Base-by-base conservation (phyloP, 2,329 filamentous ascomycete species). In the Tolypocladium tropicale region DNA sequence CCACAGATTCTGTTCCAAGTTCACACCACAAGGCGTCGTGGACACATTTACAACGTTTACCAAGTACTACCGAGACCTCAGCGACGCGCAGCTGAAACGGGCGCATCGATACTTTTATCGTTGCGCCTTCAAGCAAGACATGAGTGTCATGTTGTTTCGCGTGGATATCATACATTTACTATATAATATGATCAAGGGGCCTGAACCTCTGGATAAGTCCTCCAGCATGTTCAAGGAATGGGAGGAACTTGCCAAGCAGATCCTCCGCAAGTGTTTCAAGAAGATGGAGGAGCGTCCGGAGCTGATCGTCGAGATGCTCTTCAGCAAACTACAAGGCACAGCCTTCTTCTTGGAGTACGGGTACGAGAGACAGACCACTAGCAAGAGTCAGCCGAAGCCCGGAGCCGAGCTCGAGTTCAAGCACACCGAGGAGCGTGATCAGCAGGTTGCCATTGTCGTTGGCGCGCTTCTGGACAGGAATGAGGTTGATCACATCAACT, bases 101-200 rank as follows among this genome's bases (percentile, higher is more conserved):
- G 87, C 87, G 14, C 94, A 97, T 72, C 87, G 94, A 7, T 99
- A 93, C 70, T 92, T 99, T 66, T 95, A 97, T 66, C 86, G 93
- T 0, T 79, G 95, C 12, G 91, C 91, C 0, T 97, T 97, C 77
- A 99, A 97, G 73, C 89, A 95, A 70, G 90, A 96, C 51, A 85
- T 94, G 75, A 86, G 85, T 56, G 86, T 96, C 25, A 82, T 96
- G 74, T 78, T 99, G 1, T 97, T 91, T 72, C 84, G 93, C 11
- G 82, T 96, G 6, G 94, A 97, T 67, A 95, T 96, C 37, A 83
- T 99, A 51, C 84, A 89, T 48, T 78, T 97, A 1, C 85, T 99
- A 53, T 85, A 96, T 67, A 87, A 84, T 66, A 92, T 99, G 84
- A 88, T 97, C 70, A 95, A 95, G 68, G 93, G 93, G 0, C 89